These are phyloP conservation scores for Albugo candida DNA, from an alignment of 352 stramenopile genomes.

Conservation along the genomic window DNA sequence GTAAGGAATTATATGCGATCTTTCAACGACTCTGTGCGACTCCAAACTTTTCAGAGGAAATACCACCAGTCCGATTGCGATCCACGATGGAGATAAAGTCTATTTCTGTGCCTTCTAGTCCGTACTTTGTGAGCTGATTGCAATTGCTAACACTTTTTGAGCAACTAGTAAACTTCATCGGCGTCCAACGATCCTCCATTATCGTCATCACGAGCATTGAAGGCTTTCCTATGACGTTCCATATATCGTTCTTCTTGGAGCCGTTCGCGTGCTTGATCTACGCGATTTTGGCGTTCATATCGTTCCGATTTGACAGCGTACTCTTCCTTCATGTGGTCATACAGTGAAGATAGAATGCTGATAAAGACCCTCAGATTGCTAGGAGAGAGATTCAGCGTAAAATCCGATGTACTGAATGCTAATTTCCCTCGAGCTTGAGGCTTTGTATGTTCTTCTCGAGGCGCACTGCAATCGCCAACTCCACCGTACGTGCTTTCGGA, in stretches of 20 bases:
- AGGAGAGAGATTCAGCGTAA: slow-evolving; percentile 60
- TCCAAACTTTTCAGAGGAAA: slow-evolving; percentile 73
- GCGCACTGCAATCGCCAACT: slow-evolving; percentile 26
- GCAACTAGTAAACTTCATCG: slow-evolving; percentile 37
- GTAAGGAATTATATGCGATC: slow-evolving; percentile 40
- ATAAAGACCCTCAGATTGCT: slow-evolving; percentile 60
- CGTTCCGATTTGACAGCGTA: slow-evolving; percentile 30
- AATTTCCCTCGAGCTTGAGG: slow-evolving; percentile 34
- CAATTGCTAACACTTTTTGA: slow-evolving; percentile 46
- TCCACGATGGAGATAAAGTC: slow-evolving; percentile 68
- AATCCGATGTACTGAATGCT: slow-evolving; percentile 65
- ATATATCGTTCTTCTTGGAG: slow-evolving; percentile 35
- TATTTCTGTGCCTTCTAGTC: slow-evolving; percentile 50
- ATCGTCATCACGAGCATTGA: slow-evolving; percentile 48
- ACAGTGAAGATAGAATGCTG: slow-evolving; percentile 42
- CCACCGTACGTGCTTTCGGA: slow-evolving; percentile 31
- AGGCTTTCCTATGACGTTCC: slow-evolving; percentile 46
- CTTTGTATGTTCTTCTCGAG: slow-evolving; percentile 24
- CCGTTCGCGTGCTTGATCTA: slow-evolving; percentile 24
- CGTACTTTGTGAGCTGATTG: slow-evolving; percentile 42
- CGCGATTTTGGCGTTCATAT: no score
- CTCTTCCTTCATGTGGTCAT: slow-evolving; percentile 50
- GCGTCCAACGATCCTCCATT: slow-evolving; percentile 52
- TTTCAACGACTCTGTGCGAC: slow-evolving; percentile 44
- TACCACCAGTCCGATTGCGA: slow-evolving; percentile 52